Evolutionary conservation across 495 filamentous ascomycete genomes (phyloP).

Genomic region (Rusavskia elegans): DNA sequence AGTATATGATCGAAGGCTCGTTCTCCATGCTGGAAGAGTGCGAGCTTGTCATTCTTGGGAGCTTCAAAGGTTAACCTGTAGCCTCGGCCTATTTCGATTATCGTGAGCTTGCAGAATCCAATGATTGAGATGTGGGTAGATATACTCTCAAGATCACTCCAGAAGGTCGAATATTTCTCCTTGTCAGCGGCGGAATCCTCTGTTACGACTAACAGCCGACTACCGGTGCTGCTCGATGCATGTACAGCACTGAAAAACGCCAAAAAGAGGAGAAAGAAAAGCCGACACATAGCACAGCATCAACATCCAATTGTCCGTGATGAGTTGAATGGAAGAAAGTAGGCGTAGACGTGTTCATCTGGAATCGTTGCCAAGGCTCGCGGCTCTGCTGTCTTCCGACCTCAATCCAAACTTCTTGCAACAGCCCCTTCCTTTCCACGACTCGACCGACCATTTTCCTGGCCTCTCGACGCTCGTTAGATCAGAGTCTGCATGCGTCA

Average conservation of each 20-base stretch:
- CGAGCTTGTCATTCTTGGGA: slow-evolving; percentile 68
- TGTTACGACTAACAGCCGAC: slow-evolving; percentile 68
- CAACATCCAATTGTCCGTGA: neutral
- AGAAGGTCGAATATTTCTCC: slow-evolving; percentile 62
- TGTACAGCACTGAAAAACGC: slow-evolving; percentile 48
- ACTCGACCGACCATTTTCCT: too few relatives aligned
- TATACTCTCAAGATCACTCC: slow-evolving; percentile 66
- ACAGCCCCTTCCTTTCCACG: too few relatives aligned
- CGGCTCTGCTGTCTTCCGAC: neutral
- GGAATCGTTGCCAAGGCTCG: slow-evolving; percentile 1
- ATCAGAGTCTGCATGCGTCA: too few relatives aligned
- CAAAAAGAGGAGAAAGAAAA: slow-evolving; percentile 51
- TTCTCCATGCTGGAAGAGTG: slow-evolving; percentile 77
- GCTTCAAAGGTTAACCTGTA: slow-evolving; percentile 68
- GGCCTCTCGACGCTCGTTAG: too few relatives aligned
- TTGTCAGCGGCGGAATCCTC: slow-evolving; percentile 65
- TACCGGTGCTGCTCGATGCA: slow-evolving; percentile 66
- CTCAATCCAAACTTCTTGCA: neutral
- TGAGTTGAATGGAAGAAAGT: too few relatives aligned
- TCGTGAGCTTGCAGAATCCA: slow-evolving; percentile 1
- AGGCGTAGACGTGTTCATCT: slow-evolving; percentile 5
- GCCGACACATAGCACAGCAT: slow-evolving; percentile 51
- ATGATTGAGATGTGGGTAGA: neutral
- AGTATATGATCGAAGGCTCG: slow-evolving; percentile 80
- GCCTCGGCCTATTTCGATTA: slow-evolving; percentile 51